phyloP scores from a whole-genome alignment of 176 grass and related monocot species.

The Musa itinerans region DNA sequence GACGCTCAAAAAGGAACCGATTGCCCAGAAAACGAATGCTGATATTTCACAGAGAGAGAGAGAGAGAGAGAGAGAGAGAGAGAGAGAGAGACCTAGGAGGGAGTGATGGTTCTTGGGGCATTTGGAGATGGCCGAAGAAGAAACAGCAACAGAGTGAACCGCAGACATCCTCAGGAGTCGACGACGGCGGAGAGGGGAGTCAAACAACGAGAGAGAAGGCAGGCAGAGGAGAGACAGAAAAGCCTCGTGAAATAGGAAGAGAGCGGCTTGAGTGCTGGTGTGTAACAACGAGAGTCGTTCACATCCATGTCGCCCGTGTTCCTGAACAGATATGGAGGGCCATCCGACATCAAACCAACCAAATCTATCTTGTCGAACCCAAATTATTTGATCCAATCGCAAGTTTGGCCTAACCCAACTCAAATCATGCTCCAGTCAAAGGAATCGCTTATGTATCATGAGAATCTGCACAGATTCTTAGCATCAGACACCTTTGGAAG shows the following conservation, averaged over 20 bases:
- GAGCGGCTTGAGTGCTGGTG: not conserved
- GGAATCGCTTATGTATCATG: no score
- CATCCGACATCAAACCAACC: no score
- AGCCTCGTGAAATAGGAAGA: not conserved
- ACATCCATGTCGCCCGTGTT: no score
- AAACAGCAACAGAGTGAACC: not conserved
- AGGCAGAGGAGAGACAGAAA: not conserved
- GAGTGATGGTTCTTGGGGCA: not conserved
- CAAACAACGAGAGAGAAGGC: not conserved
- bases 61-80: not conserved
- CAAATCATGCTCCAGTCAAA: no score
- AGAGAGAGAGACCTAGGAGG: not conserved
- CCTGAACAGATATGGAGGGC: no score
- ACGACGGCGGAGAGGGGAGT: not conserved
- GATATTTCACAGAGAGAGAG: not conserved
- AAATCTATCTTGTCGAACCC: no score
- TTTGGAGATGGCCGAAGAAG: not conserved
- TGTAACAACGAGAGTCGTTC: not conserved
- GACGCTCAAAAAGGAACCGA: not conserved
- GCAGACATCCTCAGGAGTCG: not conserved
- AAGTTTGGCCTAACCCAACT: no score
- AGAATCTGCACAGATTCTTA: no score
- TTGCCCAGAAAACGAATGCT: no score
- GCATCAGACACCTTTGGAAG: no score
- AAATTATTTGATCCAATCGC: no score